A percentile compares a stretch with the other conserved stretches of the same genome.
Evolutionary conservation across 2,329 filamentous ascomycete species (phyloP).

Genomic region (Truncatella angustata): DNA sequence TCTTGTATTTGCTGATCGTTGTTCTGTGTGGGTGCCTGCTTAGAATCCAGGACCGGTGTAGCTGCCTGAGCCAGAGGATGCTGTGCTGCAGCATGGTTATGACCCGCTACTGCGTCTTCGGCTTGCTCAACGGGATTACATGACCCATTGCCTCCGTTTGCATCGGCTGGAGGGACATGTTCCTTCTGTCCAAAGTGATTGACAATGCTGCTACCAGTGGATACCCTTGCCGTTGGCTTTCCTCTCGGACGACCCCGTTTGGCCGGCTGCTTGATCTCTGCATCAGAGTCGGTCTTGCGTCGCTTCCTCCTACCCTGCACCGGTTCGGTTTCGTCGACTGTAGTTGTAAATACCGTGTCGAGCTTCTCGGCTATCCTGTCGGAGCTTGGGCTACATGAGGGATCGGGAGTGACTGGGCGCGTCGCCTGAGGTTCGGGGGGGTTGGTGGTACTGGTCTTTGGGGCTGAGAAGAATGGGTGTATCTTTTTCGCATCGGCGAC

Average conservation of each 20-base stretch:
- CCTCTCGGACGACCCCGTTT: constrained; percentile 8
- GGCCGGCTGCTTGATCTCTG: constrained; percentile 15
- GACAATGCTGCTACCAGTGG: constrained; percentile 15
- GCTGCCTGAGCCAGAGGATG: not conserved
- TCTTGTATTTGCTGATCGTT: constrained; percentile 11
- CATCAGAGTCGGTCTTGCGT: constrained; percentile 34
- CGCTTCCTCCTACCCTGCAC: constrained; percentile 40
- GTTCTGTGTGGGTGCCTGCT: not conserved
- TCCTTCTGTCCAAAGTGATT: constrained; percentile 15
- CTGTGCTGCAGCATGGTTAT: not conserved
- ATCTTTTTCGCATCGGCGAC: constrained; percentile 39
- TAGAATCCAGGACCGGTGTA: not conserved
- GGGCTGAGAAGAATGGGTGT: constrained; percentile 52
- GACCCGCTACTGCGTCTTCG: not conserved
- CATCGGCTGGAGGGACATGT: not conserved
- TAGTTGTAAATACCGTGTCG: constrained; percentile 3
- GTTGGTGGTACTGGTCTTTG: constrained; percentile 19
- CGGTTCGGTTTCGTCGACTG: constrained; percentile 24
- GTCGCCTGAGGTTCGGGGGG: constrained; percentile 10
- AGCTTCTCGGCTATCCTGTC: constrained; percentile 14
- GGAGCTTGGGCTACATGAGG: constrained; percentile 28
- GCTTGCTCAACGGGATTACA: constrained; percentile 3
- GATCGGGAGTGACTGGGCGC: constrained; percentile 28
- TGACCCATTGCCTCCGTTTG: constrained; percentile 2
- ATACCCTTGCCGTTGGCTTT: constrained; percentile 15